Evolutionary conservation across 2,329 filamentous ascomycete genomes (phyloP).

Genomic region (Claviceps africana): DNA sequence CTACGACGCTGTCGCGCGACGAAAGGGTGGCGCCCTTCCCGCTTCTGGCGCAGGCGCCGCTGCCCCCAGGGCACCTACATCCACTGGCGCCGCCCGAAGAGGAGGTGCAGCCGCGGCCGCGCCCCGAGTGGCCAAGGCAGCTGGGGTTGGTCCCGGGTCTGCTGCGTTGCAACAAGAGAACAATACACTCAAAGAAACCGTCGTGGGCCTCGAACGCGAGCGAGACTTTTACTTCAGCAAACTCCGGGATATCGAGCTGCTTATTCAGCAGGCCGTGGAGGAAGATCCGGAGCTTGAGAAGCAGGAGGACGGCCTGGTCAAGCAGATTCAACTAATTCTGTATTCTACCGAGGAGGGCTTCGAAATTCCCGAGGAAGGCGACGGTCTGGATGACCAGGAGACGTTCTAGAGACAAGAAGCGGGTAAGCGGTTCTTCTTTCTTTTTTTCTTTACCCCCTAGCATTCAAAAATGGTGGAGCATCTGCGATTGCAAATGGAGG

Average conservation of each 20-base stretch:
- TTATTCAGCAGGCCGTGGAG: slow-evolving; percentile 87
- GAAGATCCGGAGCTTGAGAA: slow-evolving; percentile 87
- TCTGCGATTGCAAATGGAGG: background rate
- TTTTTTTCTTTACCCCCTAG: too few species aligned
- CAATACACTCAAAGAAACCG: slow-evolving; percentile 80
- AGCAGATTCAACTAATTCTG: slow-evolving; percentile 90
- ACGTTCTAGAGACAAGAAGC: slow-evolving; percentile 42
- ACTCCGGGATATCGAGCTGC: slow-evolving; percentile 85
- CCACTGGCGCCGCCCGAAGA: slow-evolving; percentile 35
- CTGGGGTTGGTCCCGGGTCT: slow-evolving; percentile 43
- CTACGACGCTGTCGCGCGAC: slow-evolving; percentile 76
- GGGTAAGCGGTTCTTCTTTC: background rate
- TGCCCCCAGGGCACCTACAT: slow-evolving; percentile 32
- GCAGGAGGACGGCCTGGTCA: slow-evolving; percentile 81
- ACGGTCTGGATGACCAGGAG: slow-evolving; percentile 63
- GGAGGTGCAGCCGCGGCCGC: slow-evolving; percentile 44
- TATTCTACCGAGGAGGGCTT: slow-evolving; percentile 94
- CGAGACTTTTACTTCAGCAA: slow-evolving; percentile 99
- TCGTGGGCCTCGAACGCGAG: slow-evolving; percentile 87
- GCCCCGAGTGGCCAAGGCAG: slow-evolving; percentile 31
- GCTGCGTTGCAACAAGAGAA: slow-evolving; percentile 76
- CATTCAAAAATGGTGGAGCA: background rate
- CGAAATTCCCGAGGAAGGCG: slow-evolving; percentile 72
- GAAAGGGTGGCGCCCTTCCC: slow-evolving; percentile 61
- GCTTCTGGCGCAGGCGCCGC: slow-evolving; percentile 23